Percentiles rank a stretch among this genome's conserved stretches.
Conservation (phyloP, 257 asterid genomes). For the Nicotiana sylvestris region DNA sequence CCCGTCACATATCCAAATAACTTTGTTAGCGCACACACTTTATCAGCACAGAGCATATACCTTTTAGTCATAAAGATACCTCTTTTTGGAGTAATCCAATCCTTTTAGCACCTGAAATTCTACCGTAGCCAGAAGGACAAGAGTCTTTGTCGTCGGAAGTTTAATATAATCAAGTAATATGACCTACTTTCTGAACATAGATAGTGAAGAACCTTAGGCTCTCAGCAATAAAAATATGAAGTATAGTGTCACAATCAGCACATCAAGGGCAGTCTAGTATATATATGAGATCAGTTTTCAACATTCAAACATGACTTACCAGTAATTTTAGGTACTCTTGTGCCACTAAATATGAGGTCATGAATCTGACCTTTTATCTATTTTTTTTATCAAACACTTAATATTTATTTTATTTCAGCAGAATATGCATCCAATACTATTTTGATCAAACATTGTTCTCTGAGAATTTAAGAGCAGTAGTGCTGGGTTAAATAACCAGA, state of each 20-base stretch:
- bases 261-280: background rate
- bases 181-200: background rate
- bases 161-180: background rate
- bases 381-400: background rate
- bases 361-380: background rate
- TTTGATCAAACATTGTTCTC: background rate
- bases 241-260: background rate
- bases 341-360: background rate
- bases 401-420: background rate
- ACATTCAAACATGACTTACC: background rate
- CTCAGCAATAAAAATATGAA: background rate
- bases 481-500: background rate
- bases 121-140: background rate
- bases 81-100: background rate
- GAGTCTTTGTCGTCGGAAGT: background rate
- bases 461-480: background rate
- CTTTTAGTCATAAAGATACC: background rate
- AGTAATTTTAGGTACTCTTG: background rate
- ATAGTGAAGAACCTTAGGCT: background rate
- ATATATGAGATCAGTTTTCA: background rate
- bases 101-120: background rate
- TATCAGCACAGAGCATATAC: constrained; percentile 6
- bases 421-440: background rate
- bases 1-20: background rate
- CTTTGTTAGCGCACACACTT: background rate